Evolutionary conservation across 768 basidiomycete species (phyloP).

Genomic region (Amanita inopinata): DNA sequence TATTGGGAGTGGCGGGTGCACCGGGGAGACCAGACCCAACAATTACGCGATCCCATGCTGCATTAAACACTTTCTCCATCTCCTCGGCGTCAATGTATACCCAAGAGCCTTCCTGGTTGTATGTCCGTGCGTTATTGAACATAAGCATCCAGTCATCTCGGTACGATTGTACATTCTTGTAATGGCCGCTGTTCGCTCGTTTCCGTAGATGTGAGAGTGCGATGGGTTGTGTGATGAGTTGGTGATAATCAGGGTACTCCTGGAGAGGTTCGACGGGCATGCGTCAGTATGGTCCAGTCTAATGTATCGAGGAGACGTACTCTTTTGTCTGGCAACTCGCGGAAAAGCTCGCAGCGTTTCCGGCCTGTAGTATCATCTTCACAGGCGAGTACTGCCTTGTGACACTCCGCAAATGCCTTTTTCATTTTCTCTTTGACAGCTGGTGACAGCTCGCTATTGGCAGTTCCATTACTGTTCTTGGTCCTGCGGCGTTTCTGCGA

Average conservation of each 20-base stretch:
- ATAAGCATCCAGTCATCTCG: slow-evolving; percentile 80
- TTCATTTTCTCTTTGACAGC: slow-evolving; percentile 70
- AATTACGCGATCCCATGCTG: slow-evolving; percentile 55
- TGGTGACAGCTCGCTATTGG: slow-evolving; percentile 39
- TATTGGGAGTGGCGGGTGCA: slow-evolving; percentile 33
- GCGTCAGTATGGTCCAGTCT: neutral
- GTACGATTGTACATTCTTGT: slow-evolving; percentile 68
- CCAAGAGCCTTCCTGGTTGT: slow-evolving; percentile 93
- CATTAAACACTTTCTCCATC: slow-evolving; percentile 84
- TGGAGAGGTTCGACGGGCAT: slow-evolving; percentile 18
- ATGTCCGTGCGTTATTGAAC: slow-evolving; percentile 89
- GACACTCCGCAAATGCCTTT: slow-evolving; percentile 69
- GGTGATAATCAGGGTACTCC: slow-evolving; percentile 92
- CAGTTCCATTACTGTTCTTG: slow-evolving; percentile 27
- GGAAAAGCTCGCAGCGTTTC: slow-evolving; percentile 80
- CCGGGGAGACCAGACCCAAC: slow-evolving; percentile 68
- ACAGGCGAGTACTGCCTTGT: slow-evolving; percentile 62
- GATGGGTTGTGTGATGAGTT: slow-evolving; percentile 81
- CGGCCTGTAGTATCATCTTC: slow-evolving; percentile 68
- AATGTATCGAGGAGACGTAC: slow-evolving; percentile 25
- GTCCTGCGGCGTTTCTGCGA: slow-evolving; percentile 80
- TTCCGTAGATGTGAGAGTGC: slow-evolving; percentile 82
- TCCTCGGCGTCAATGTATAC: slow-evolving; percentile 91
- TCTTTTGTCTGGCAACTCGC: slow-evolving; percentile 73
- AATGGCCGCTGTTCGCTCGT: slow-evolving; percentile 50